Base-by-base conservation (phyloP, 1,284 basidiomycete genomes). In the Violaceomyces palustris region DNA sequence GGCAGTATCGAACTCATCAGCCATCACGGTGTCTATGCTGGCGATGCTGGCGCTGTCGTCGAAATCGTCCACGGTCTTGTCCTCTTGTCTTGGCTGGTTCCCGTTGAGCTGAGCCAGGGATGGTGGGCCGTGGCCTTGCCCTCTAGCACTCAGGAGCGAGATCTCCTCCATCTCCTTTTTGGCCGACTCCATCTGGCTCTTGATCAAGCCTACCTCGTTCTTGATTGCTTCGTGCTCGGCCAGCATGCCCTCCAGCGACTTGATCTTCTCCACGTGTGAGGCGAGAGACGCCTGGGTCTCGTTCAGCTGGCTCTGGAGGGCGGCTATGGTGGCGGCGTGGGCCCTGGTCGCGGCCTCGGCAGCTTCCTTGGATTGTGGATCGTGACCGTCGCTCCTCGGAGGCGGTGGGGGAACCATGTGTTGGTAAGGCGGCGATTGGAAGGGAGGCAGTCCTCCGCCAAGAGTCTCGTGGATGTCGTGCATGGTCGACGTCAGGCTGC, bases 381-480 rank as follows among this genome's bases (percentile, higher is more conserved):
- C 43, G 8, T n/a, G n/a, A n/a, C 49, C 33, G 12, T 32, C 32
- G 39, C 30, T 39, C 3, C 40, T 25, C 39, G 36, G 51, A 3
- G 42, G 45, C 21, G 38, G 43, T 24, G 55, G 46, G 8, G 70
- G 70, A 3, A 73, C 70, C 22, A 72, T 45, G 32, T 73, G 67
- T 23, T 59, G 70, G 33, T 64, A 67, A 2, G 67, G 62, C 9
- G 70, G 35, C 57, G 63, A 56, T n/a, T 61, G 55, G 39, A 74
- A 25, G 55, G 71, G 50, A 57, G 73, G 46, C 69, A 64, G 74
- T 41, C 83, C 81, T 4, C 92, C 92, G 25, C 87, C 87, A 3
- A 99, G 78, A 0, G 88, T 91, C 62, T 94, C 90, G 53, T 91
- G 86, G 35, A 97, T 89, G 27, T 96, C 90, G 35, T 79, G 83